Evolutionary conservation across 2,329 filamentous ascomycete genomes (phyloP).

Genomic region (Metarhizium brunneum): DNA sequence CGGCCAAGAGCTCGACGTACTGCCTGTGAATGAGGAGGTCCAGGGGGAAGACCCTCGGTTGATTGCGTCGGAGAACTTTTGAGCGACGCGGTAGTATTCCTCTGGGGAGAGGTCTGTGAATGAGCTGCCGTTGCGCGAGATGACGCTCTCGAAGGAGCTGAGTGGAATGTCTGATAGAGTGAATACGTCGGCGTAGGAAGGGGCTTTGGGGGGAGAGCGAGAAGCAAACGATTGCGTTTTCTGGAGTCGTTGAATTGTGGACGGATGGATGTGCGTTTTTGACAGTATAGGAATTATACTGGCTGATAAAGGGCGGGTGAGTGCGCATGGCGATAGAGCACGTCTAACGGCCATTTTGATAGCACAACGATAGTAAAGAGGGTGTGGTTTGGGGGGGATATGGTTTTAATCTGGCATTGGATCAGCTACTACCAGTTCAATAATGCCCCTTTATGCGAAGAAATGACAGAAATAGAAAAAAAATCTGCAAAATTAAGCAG

Average conservation of each 20-base stretch:
- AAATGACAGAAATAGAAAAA: no score
- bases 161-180: conserved; percentile 14
- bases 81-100: conserved; percentile 15
- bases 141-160: conserved; percentile 11
- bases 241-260: background rate
- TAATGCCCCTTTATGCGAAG: background rate
- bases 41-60: conserved; percentile 12
- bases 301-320: background rate
- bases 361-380: background rate
- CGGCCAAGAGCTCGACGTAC: conserved; percentile 11
- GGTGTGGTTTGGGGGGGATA: background rate
- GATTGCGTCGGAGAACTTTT: conserved; percentile 14
- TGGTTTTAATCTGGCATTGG: background rate
- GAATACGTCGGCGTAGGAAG: conserved; percentile 9
- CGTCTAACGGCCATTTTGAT: background rate
- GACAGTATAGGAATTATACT: background rate
- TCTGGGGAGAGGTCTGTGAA: conserved; percentile 12
- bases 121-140: conserved; percentile 7
- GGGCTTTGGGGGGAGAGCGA: background rate
- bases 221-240: conserved; percentile 4
- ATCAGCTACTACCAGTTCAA: background rate
- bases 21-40: conserved; percentile 10
- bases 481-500: no score
- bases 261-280: background rate
- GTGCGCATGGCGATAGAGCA: background rate